Percentiles rank a stretch among this genome's conserved stretches.
phyloP scores from a whole-genome alignment of 176 grass and related monocot species.

The Echinochloa phyllopogon region DNA sequence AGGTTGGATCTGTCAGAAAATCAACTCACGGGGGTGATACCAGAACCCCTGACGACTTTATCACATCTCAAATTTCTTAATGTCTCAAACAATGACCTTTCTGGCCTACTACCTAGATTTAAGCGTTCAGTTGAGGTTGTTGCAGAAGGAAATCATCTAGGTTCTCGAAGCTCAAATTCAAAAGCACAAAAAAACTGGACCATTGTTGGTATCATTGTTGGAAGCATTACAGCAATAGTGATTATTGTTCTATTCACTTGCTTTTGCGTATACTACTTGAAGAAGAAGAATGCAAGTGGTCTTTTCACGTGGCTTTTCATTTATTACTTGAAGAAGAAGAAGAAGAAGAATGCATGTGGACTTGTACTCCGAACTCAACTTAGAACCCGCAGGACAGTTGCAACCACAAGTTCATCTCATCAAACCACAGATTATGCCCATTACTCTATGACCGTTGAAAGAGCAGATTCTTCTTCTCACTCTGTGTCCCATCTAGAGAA shows the following conservation, averaged over 20 bases:
- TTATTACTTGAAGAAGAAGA: conserved; percentile 14
- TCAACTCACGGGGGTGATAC: conserved; percentile 55
- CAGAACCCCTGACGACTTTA: conserved; percentile 51
- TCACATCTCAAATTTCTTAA: conserved; percentile 47
- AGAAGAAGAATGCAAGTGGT: conserved; percentile 40
- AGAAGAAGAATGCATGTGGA: conserved; percentile 45
- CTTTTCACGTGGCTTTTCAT: conserved; percentile 41
- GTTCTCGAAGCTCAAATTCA: conserved; percentile 25
- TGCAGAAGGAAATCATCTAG: not conserved
- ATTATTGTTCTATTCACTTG: conserved; percentile 41
- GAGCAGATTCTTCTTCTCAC: not conserved
- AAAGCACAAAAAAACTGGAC: not conserved
- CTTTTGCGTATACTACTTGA: conserved; percentile 32
- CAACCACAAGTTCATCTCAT: not conserved
- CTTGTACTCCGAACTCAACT: conserved; percentile 18
- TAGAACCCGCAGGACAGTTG: conserved; percentile 38
- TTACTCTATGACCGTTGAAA: not conserved
- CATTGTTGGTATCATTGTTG: conserved; percentile 38
- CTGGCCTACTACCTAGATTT: conserved; percentile 61
- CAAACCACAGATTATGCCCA: conserved; percentile 25
- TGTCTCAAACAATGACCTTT: conserved; percentile 70
- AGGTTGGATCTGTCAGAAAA: conserved; percentile 66
- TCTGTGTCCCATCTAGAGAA: conserved; percentile 62
- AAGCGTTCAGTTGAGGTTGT: conserved; percentile 2
- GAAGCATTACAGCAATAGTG: conserved; percentile 52